Conservation (phyloP, 163 green algal species). For the Scenedesmus sp. region DNA sequence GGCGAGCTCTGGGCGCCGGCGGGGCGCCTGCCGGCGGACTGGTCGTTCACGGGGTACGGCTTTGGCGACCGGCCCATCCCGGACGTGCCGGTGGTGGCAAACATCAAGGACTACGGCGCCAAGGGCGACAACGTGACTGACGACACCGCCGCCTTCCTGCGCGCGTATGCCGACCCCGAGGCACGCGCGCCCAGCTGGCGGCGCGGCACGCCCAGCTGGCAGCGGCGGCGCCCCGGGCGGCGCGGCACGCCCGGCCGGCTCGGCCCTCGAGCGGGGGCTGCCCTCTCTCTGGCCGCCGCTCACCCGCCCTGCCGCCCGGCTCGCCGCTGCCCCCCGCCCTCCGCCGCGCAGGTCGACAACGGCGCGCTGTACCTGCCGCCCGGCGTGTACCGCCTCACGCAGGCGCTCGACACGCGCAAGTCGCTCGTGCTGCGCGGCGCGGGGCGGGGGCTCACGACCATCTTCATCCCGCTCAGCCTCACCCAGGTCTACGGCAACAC, state of each 20-base stretch:
- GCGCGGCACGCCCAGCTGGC: not conserved
- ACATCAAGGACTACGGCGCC: constrained; percentile 42
- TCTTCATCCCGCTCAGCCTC: constrained; percentile 33
- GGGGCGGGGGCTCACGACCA: constrained; percentile 12
- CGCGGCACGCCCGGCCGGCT: not conserved
- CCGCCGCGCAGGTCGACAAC: constrained; percentile 11
- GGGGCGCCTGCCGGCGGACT: constrained; percentile 28
- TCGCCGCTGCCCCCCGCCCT: not conserved
- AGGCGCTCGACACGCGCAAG: constrained; percentile 30
- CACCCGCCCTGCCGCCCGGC: not conserved
- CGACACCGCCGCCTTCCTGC: constrained; percentile 37
- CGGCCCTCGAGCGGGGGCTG: not conserved
- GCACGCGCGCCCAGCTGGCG: not conserved
- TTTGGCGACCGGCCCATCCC: constrained; percentile 28
- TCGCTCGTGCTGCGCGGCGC: constrained; percentile 31
- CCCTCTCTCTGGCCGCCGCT: not conserved
- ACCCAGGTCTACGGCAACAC: constrained; percentile 42
- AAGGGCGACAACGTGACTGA: constrained; percentile 44
- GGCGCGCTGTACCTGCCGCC: constrained; percentile 38
- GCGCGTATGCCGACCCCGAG: constrained; percentile 20
- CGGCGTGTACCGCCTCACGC: constrained; percentile 36
- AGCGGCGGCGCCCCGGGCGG: not conserved
- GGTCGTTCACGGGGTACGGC: constrained; percentile 30
- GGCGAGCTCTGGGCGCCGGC: constrained; percentile 39
- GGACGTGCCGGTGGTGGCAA: constrained; percentile 28